Evolutionary conservation across 192 early-diverging fungal species (phyloP).

Genomic region (Mortierella hygrophila): DNA sequence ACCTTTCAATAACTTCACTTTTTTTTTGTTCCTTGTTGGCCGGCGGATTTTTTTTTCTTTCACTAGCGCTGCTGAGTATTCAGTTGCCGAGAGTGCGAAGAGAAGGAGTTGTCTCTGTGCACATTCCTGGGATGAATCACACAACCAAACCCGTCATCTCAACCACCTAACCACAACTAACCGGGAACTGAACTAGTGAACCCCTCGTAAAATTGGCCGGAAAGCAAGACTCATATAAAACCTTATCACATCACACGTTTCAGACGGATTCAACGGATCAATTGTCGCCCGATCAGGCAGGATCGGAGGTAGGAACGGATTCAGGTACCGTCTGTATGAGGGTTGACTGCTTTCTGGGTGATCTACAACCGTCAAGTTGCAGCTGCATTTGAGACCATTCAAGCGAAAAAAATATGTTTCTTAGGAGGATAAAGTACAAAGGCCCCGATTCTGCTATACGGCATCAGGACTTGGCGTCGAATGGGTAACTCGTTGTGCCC

Average conservation of each 20-base stretch:
- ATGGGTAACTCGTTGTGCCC: too few species aligned
- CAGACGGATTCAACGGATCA: background rate
- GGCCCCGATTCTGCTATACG: background rate
- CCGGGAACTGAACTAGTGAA: too few species aligned
- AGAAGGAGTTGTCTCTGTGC: background rate
- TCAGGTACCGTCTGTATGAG: background rate
- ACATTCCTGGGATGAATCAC: too few species aligned
- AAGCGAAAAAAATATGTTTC: background rate
- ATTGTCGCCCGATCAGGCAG: background rate
- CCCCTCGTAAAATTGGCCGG: background rate
- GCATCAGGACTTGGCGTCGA: background rate
- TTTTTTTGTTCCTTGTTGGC: background rate
- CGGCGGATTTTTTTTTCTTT: background rate
- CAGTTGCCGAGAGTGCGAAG: background rate
- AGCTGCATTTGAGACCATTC: background rate
- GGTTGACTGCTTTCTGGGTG: background rate
- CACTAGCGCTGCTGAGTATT: background rate
- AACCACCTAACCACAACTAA: too few species aligned
- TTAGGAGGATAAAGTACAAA: background rate
- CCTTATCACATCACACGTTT: slow-evolving; percentile 2
- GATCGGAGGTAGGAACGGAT: background rate
- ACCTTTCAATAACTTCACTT: background rate
- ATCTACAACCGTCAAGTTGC: background rate
- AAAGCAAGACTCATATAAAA: background rate
- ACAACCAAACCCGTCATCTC: too few species aligned